Percentiles rank a stretch among this genome's conserved stretches.
Conservation (phyloP, 2,329 filamentous ascomycete species). For the Xylariales sp. region DNA sequence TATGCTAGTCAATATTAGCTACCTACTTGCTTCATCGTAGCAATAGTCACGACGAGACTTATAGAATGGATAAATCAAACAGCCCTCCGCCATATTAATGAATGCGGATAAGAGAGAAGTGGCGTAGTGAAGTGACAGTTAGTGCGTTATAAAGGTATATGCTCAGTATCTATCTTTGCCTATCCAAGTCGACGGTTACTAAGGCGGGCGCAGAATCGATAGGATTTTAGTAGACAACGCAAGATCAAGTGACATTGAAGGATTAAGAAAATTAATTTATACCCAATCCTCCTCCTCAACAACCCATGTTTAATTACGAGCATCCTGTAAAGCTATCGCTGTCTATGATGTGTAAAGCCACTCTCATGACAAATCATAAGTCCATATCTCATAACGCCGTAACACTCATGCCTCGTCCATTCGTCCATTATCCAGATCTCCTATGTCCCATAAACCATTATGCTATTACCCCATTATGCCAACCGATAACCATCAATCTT, state of each 20-base stretch:
- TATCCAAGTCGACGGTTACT: too few relatives aligned
- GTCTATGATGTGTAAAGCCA: slow-evolving; percentile 17
- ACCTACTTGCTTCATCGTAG: too few relatives aligned
- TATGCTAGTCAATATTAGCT: too few relatives aligned
- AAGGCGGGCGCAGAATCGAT: not conserved
- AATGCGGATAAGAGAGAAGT: too few relatives aligned
- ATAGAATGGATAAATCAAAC: too few relatives aligned
- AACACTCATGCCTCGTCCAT: slow-evolving; percentile 33
- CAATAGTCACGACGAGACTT: too few relatives aligned
- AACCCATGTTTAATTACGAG: not conserved
- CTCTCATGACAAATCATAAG: slow-evolving; percentile 21
- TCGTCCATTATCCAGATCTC: slow-evolving; percentile 17
- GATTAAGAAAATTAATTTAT: not conserved
- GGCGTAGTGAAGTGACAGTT: too few relatives aligned
- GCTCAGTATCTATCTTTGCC: too few relatives aligned
- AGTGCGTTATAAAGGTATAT: too few relatives aligned
- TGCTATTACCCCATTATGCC: slow-evolving; percentile 30
- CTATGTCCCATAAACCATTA: slow-evolving; percentile 25
- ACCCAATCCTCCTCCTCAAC: not conserved
- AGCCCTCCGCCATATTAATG: too few relatives aligned
- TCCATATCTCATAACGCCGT: slow-evolving; percentile 35
- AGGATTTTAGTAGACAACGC: not conserved
- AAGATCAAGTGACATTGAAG: not conserved
- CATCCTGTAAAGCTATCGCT: slow-evolving; percentile 9
- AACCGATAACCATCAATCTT: slow-evolving; percentile 4